These are phyloP conservation scores for Saksenaea vasiformis DNA, from an alignment of 371 early-diverging fungal genomes.

Conservation along the genomic window DNA sequence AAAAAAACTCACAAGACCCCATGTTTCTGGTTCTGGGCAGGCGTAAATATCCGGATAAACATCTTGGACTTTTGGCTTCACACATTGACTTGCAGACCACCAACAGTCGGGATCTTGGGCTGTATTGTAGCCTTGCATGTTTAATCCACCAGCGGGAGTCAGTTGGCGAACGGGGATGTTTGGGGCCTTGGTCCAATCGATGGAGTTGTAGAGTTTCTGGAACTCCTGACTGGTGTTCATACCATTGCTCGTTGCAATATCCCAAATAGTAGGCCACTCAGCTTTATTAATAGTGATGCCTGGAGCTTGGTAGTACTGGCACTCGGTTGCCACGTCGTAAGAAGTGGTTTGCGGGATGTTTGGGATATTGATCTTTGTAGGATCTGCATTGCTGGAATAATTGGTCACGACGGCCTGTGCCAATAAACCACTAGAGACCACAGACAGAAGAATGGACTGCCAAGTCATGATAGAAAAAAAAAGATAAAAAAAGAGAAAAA, in stretches of 20 bases:
- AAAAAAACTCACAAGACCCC: conserved; percentile 34
- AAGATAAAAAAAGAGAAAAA: background rate
- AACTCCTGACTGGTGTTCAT: conserved; percentile 42
- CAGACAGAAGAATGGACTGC: conserved; percentile 4
- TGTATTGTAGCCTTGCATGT: conserved; percentile 35
- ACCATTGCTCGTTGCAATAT: conserved; percentile 39
- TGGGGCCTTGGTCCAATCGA: conserved; percentile 44
- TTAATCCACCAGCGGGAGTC: conserved; percentile 23
- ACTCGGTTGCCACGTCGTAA: conserved; percentile 28
- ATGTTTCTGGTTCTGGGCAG: conserved; percentile 43
- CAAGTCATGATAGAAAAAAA: background rate
- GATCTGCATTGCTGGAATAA: conserved; percentile 29
- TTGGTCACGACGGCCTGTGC: conserved; percentile 20
- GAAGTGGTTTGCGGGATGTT: conserved; percentile 40
- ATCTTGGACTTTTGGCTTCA: conserved; percentile 24
- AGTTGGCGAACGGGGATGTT: conserved; percentile 27
- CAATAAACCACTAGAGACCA: conserved; percentile 16
- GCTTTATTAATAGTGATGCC: conserved; percentile 11
- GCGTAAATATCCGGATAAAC: conserved; percentile 40
- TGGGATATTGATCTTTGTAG: conserved; percentile 33
- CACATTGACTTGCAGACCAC: conserved; percentile 44
- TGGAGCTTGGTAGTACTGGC: conserved; percentile 28
- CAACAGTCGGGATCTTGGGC: conserved; percentile 43
- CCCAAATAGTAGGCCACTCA: conserved; percentile 43
- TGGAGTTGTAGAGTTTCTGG: conserved; percentile 34